A percentile compares a stretch with the other conserved stretches of the same genome.
These are phyloP conservation scores for Neonothopanus nambi DNA, from an alignment of 1,284 basidiomycete genomes.

Conservation along the genomic window DNA sequence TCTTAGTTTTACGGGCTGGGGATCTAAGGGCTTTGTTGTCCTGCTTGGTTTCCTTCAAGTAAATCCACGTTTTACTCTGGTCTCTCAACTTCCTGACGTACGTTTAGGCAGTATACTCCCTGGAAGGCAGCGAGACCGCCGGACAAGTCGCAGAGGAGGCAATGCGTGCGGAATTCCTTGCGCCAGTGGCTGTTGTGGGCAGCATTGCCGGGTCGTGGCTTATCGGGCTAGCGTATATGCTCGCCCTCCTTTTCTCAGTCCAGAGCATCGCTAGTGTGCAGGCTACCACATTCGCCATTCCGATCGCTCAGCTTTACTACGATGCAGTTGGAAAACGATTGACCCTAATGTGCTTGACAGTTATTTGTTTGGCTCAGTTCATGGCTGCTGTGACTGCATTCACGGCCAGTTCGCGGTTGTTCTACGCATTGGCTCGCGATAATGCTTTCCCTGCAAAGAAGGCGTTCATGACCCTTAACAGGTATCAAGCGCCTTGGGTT, in stretches of 20 bases:
- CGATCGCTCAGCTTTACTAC: slow-evolving; percentile 58
- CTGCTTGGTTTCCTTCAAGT: slow-evolving; percentile 61
- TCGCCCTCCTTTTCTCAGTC: slow-evolving; percentile 58
- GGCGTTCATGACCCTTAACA: slow-evolving; percentile 50
- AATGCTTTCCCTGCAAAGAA: slow-evolving; percentile 49
- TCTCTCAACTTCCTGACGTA: background rate
- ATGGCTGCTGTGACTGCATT: slow-evolving; percentile 63
- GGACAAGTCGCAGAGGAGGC: slow-evolving; percentile 66
- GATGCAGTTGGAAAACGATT: slow-evolving; percentile 53
- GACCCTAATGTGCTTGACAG: slow-evolving; percentile 51
- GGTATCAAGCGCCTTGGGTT: slow-evolving; percentile 54
- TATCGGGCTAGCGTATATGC: slow-evolving; percentile 59
- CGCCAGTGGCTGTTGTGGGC: slow-evolving; percentile 56
- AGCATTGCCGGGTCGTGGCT: slow-evolving; percentile 63
- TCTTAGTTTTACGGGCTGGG: slow-evolving; percentile 58
- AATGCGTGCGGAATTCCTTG: slow-evolving; percentile 53
- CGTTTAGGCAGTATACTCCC: slow-evolving; percentile 55
- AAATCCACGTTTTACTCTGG: background rate
- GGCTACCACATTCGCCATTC: slow-evolving; percentile 51
- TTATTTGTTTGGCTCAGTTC: slow-evolving; percentile 52
- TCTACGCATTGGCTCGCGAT: slow-evolving; percentile 59
- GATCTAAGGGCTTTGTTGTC: slow-evolving; percentile 54
- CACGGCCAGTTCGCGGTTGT: slow-evolving; percentile 56
- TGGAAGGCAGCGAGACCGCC: slow-evolving; percentile 65
- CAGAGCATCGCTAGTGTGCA: slow-evolving; percentile 53